Percentiles rank a stretch among this genome's conserved stretches.
phyloP scores from a whole-genome alignment of 164 flowering plant genomes.

The Dillenia suffruticosa region DNA sequence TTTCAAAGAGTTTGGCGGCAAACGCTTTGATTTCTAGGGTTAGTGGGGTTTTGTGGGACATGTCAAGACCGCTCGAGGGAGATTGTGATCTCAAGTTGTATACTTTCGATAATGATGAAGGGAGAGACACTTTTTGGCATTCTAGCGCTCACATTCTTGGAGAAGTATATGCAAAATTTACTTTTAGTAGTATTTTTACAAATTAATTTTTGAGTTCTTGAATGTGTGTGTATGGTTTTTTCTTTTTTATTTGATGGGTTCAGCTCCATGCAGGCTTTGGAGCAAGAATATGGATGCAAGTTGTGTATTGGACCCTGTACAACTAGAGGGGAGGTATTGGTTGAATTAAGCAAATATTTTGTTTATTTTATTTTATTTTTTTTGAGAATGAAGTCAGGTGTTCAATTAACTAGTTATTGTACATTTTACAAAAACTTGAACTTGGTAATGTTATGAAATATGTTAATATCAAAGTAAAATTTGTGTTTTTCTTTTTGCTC shows the following conservation, averaged over 20 bases:
- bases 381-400: too few species aligned
- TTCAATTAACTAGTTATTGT: too few species aligned
- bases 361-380: too few species aligned
- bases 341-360: neutral
- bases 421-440: too few species aligned
- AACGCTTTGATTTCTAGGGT: slow-evolving; percentile 71
- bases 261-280: slow-evolving; percentile 51
- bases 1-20: slow-evolving; percentile 66
- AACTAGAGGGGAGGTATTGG: slow-evolving; percentile 85
- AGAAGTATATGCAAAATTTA: slow-evolving; percentile 35
- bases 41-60: slow-evolving; percentile 84
- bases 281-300: slow-evolving; percentile 83
- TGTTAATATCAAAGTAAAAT: too few species aligned
- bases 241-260: neutral
- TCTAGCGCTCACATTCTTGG: slow-evolving; percentile 98
- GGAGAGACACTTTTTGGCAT: slow-evolving; percentile 97
- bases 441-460: too few species aligned
- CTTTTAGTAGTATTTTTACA: neutral
- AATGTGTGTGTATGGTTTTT: neutral
- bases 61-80: slow-evolving; percentile 78
- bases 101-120: slow-evolving; percentile 73
- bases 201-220: neutral
- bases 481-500: too few species aligned
- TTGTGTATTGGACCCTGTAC: slow-evolving; percentile 98
- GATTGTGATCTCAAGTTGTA: slow-evolving; percentile 76